phyloP scores from a whole-genome alignment of 345 rosid species.

The Aquilaria malaccensis region DNA sequence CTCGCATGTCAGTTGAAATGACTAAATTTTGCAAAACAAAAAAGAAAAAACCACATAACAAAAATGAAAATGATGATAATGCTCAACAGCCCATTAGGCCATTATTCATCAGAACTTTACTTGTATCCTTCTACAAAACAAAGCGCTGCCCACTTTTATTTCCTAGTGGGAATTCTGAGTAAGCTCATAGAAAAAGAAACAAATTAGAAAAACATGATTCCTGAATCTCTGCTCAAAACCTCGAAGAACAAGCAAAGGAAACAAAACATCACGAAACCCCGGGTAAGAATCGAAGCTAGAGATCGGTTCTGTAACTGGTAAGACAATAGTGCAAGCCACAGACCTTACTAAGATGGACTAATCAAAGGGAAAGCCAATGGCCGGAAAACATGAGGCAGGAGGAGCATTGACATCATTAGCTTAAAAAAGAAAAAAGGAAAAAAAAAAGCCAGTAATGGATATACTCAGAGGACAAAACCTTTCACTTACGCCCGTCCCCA shows the following conservation, averaged over 20 bases:
- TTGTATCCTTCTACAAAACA: constrained; percentile 25
- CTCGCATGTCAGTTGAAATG: constrained; percentile 33
- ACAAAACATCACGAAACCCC: constrained; percentile 15
- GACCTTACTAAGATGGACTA: constrained; percentile 23
- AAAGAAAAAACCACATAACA: constrained; percentile 14
- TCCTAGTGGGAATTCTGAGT: neutral
- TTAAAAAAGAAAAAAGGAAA: constrained; percentile 9
- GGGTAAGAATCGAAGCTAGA: constrained; percentile 9
- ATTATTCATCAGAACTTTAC: constrained; percentile 22
- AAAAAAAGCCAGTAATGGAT: constrained; percentile 16
- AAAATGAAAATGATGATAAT: constrained; percentile 24
- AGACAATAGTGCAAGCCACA: constrained; percentile 22
- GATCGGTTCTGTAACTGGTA: constrained; percentile 15
- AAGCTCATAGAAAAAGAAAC: constrained; percentile 5
- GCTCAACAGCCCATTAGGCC: constrained; percentile 13
- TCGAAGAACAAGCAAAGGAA: constrained; percentile 11
- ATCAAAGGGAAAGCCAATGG: constrained; percentile 22
- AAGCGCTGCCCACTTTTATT: constrained; percentile 17
- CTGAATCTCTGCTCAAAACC: constrained; percentile 9
- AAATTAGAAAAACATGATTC: neutral
- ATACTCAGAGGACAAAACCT: constrained; percentile 55
- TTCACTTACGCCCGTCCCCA: constrained; percentile 41
- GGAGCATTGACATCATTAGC: constrained; percentile 1
- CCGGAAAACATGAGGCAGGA: constrained; percentile 16
- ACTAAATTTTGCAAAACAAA: constrained; percentile 21